Percentiles rank a stretch among this genome's conserved stretches.
Conservation (phyloP, 495 filamentous ascomycete genomes). For the Viridothelium virens region DNA sequence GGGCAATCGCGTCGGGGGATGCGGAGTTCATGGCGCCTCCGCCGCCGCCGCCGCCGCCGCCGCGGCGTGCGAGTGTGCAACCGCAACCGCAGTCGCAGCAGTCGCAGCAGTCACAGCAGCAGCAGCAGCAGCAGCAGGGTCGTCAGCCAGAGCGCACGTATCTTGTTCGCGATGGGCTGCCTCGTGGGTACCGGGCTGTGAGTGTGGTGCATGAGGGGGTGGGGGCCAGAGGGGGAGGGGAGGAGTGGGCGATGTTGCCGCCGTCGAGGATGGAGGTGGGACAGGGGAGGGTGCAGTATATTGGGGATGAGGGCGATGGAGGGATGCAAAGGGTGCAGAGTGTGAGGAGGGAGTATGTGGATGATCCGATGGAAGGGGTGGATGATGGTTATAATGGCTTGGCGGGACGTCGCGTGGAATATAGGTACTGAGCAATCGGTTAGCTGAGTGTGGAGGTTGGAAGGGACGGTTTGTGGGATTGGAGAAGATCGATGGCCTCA, state of each 20-base stretch:
- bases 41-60: background rate
- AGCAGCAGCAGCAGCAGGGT: background rate
- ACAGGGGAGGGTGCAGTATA: background rate
- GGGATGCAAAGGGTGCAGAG: background rate
- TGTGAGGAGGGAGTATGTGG: constrained; percentile 7
- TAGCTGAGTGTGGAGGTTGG: background rate
- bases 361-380: constrained; percentile 8
- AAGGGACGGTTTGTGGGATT: background rate
- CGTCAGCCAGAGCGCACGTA: background rate
- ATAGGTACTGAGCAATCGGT: background rate
- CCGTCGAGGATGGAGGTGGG: background rate
- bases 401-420: background rate
- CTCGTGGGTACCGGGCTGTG: background rate
- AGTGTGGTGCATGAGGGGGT: constrained; percentile 2
- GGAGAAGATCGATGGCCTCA: background rate
- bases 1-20: background rate
- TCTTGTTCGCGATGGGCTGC: background rate
- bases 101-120: background rate
- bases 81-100: background rate
- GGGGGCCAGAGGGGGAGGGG: background rate
- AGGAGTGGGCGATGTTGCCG: background rate
- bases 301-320: background rate
- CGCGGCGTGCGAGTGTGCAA: background rate
- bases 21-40: background rate
- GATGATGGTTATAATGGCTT: background rate